Evolutionary conservation across 768 basidiomycete species (phyloP).

Genomic region (Phylloporus arenicola): DNA sequence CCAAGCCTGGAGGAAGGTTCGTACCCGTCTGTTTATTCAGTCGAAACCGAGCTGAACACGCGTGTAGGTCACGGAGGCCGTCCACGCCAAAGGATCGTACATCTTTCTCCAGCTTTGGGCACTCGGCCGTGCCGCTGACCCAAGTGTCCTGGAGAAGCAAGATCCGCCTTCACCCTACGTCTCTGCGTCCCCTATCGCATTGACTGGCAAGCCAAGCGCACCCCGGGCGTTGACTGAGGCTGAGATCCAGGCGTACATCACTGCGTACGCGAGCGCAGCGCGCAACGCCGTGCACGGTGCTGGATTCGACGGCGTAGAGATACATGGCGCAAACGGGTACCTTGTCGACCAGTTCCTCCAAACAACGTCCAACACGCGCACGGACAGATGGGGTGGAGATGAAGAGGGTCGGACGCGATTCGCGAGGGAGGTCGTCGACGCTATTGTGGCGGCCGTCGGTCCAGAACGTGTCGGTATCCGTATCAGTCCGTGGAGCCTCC

Average conservation of each 20-base stretch:
- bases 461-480: slow-evolving; percentile 49
- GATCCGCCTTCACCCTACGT: slow-evolving; percentile 31
- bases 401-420: slow-evolving; percentile 58
- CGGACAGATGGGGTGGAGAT: slow-evolving; percentile 65
- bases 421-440: slow-evolving; percentile 47
- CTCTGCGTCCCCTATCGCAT: slow-evolving; percentile 29
- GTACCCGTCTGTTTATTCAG: not conserved
- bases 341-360: slow-evolving; percentile 61
- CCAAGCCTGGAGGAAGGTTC: slow-evolving; percentile 43
- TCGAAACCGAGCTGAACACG: not conserved
- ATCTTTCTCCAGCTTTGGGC: slow-evolving; percentile 53
- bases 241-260: slow-evolving; percentile 33
- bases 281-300: slow-evolving; percentile 31
- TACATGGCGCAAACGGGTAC: slow-evolving; percentile 41
- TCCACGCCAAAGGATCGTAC: slow-evolving; percentile 48
- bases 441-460: slow-evolving; percentile 48
- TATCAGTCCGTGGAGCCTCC: slow-evolving; percentile 49
- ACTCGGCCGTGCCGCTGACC: slow-evolving; percentile 44
- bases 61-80: slow-evolving; percentile 48
- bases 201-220: slow-evolving; percentile 12
- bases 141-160: slow-evolving; percentile 26
- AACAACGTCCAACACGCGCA: slow-evolving; percentile 49
- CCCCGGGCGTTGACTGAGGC: slow-evolving; percentile 17
- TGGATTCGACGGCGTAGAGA: slow-evolving; percentile 45
- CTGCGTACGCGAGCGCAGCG: slow-evolving; percentile 28